Evolutionary conservation across 2,329 filamentous ascomycete species (phyloP), one percentile per base, ranked within the genome.

Genomic region (Fusarium irregulare): DNA sequence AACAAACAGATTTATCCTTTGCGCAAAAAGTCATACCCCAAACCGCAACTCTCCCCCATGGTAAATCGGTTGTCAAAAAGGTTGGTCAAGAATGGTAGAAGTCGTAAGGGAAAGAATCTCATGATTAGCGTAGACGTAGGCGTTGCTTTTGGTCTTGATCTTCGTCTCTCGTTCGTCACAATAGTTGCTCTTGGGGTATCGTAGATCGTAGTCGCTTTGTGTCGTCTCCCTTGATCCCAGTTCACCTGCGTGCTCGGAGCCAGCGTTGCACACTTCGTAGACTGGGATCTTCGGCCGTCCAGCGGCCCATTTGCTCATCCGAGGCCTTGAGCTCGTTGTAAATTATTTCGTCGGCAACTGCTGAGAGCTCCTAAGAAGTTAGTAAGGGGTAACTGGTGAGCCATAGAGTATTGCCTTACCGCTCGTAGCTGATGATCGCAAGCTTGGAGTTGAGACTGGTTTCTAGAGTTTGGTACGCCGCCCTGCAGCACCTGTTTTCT

Each of bases 251-350:
- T 69, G 72, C 69, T 68, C 85, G 83, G 55, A 90, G 78, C 88
- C 88, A 91, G 77, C 87, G 84, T 76, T 86, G 83, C 61, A 90
- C 85, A 50, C 83, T 80, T 56, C 85, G 81, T 55, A 89, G 79
- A 69, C 84, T 87, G 4, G 88, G 88, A 75, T 91, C 88, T 75
- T 91, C 88, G 68, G 80, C 83, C 72, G 84, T 88, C 88, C 88
- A 91, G 79, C 88, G 87, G 74, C 87, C 86, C 78, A 86, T 83
- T 58, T 78, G 75, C 27, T 84, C 78, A 75, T 91, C 88, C 21
- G 84, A 84, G 37, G 80, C 76, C 65, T 84, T 83, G 57, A 90
- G 82, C 62, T 89, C 83, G 48, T 80, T 76, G 76, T 90, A 90
- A 64, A 91, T 82, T 37, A 78, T 75, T 56, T 90, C 87, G 77